phyloP scores from a whole-genome alignment of 768 basidiomycete genomes.

The Podaxis rugospora region DNA sequence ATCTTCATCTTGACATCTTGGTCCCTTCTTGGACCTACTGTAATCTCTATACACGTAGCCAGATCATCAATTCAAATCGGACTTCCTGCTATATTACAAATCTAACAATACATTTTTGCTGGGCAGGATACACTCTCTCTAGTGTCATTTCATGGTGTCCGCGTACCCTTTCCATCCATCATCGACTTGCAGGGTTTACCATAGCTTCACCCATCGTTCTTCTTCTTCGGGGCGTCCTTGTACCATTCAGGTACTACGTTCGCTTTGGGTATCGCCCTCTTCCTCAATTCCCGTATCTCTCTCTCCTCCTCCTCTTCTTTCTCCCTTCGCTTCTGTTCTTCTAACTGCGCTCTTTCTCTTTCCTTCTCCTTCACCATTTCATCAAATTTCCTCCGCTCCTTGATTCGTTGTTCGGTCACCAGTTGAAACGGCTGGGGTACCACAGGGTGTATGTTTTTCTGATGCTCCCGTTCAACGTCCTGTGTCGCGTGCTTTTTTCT shows the following conservation, averaged over 20 bases:
- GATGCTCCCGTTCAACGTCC: slow-evolving; percentile 34
- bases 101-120: slow-evolving; percentile 4
- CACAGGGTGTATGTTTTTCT: slow-evolving; percentile 43
- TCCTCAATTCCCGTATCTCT: slow-evolving; percentile 58
- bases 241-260: slow-evolving; percentile 79
- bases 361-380: slow-evolving; percentile 53
- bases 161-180: background rate
- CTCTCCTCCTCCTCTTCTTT: slow-evolving; percentile 53
- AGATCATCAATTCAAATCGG: slow-evolving; percentile 5
- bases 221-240: slow-evolving; percentile 59
- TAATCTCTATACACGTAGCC: background rate
- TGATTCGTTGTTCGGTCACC: slow-evolving; percentile 51
- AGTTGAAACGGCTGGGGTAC: slow-evolving; percentile 45
- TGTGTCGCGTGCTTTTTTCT: slow-evolving; percentile 50
- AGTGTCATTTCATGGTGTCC: background rate
- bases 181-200: background rate
- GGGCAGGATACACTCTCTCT: background rate
- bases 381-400: slow-evolving; percentile 64
- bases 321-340: slow-evolving; percentile 42
- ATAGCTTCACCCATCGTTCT: slow-evolving; percentile 19
- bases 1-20: slow-evolving; percentile 12
- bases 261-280: slow-evolving; percentile 61
- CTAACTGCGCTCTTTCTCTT: slow-evolving; percentile 40
- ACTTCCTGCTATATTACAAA: background rate
- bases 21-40: slow-evolving; percentile 9